These are phyloP conservation scores for Chlorociboria aeruginascens DNA, from an alignment of 495 filamentous ascomycete genomes.

Conservation along the genomic window DNA sequence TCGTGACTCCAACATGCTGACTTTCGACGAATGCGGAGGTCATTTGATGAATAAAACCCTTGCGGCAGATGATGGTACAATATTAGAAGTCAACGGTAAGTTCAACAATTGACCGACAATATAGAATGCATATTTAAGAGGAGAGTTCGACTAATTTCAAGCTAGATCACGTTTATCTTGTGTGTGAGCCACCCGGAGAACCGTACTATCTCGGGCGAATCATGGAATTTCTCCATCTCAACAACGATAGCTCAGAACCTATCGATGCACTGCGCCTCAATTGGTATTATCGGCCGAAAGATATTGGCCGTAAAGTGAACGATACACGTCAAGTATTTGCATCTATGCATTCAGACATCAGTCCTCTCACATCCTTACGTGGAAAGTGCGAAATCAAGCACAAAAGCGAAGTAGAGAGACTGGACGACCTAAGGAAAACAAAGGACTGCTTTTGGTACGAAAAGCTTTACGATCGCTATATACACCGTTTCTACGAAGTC, in stretches of 20 bases:
- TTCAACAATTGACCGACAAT: slow-evolving; percentile 4
- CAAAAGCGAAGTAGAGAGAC: slow-evolving; percentile 67
- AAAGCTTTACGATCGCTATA: slow-evolving; percentile 95
- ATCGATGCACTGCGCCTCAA: slow-evolving; percentile 88
- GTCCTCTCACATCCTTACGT: slow-evolving; percentile 80
- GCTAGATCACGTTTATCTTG: slow-evolving; percentile 89
- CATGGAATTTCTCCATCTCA: slow-evolving; percentile 88
- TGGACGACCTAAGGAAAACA: slow-evolving; percentile 71
- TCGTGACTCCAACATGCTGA: slow-evolving; percentile 68
- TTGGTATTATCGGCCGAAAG: slow-evolving; percentile 95
- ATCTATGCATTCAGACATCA: slow-evolving; percentile 97
- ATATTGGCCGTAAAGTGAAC: slow-evolving; percentile 81
- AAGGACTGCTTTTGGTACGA: slow-evolving; percentile 93
- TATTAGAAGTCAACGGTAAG: slow-evolving; percentile 77
- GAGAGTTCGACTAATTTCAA: not conserved
- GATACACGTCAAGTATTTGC: slow-evolving; percentile 85
- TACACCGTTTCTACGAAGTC: slow-evolving; percentile 93
- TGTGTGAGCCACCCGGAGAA: slow-evolving; percentile 95
- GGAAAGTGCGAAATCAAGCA: slow-evolving; percentile 87
- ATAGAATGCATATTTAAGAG: too few species aligned
- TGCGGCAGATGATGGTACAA: slow-evolving; percentile 81
- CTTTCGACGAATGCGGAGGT: slow-evolving; percentile 60
- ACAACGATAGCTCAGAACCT: slow-evolving; percentile 56
- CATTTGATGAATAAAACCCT: slow-evolving; percentile 65
- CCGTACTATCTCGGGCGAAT: slow-evolving; percentile 95